Base-by-base conservation (phyloP, 2,329 filamentous ascomycete species). In the Paraconiothyrium sp. region DNA sequence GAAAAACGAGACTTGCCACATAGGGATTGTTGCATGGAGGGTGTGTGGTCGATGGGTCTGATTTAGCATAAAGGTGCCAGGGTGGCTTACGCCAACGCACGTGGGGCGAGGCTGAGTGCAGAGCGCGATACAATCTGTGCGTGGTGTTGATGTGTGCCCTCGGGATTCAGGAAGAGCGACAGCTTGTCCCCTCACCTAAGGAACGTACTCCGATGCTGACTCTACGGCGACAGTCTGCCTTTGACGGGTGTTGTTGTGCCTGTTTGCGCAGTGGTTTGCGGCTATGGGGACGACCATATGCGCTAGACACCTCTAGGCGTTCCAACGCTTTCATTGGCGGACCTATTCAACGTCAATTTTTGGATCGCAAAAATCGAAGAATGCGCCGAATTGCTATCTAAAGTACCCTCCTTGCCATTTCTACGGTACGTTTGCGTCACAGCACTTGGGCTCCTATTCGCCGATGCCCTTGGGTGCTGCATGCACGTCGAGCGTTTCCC, bases 21-120 rank as follows among this genome's bases (percentile, higher is more conserved):
- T 50, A 7, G 22, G 48, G 55, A 16, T 39, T 6, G 24, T 20
- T 46, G 13, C 11, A n/a, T 47, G 16, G 13, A 57, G 22, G 46
- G 55, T 57, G 55, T 57, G 46, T 57, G 24, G 55, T 57, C 7
- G 46, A 16, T 13, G 30, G 27, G 54, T 30, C 30, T 56, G 22
- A 27, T 47, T 47, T 56, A 48, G 54, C 41, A 47, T 48, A 47
- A 47, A 4, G 22, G 46, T 16, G 41, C 27, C 32, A 48, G 24
- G 6, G 30, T 35, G 24, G 54, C 54, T 56, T 27, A 47, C 43
- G 20, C 54, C 32, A n/a, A 46, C n/a, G 24, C 43, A 56, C 32
- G 30, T 55, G 27, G 39, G 37, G 46, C 39, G 51, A 22, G 52
- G 52, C 52, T 55, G 39, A 47, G 41, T 39, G 41, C 41, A n/a